These are phyloP conservation scores for Inosperma sp. DNA, from an alignment of 768 basidiomycete species.

Conservation along the genomic window DNA sequence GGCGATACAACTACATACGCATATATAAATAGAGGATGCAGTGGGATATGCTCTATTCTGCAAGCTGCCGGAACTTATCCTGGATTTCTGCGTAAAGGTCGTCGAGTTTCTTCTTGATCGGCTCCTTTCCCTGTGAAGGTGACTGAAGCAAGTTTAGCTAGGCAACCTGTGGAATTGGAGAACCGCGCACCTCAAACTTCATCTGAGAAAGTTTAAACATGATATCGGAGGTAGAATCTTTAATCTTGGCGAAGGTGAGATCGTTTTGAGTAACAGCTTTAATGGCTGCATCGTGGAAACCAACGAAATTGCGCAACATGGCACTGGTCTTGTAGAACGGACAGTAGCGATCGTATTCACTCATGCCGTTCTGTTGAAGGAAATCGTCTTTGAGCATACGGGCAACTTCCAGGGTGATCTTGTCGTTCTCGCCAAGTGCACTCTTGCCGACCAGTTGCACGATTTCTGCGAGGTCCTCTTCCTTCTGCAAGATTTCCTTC, in stretches of 20 bases:
- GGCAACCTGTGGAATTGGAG: background rate
- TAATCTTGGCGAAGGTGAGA: slow-evolving; percentile 80
- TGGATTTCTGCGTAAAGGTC: slow-evolving; percentile 79
- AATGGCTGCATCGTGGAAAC: slow-evolving; percentile 88
- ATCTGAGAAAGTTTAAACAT: slow-evolving; percentile 99
- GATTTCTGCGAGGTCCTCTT: slow-evolving; percentile 97
- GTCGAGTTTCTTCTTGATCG: slow-evolving; percentile 79
- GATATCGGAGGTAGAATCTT: slow-evolving; percentile 79
- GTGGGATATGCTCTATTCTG: slow-evolving; percentile 47
- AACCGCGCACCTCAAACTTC: slow-evolving; percentile 85
- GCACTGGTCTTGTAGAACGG: slow-evolving; percentile 98
- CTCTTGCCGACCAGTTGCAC: slow-evolving; percentile 99
- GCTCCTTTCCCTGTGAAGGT: slow-evolving; percentile 86
- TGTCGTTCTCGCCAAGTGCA: slow-evolving; percentile 94
- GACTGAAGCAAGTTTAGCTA: slow-evolving; percentile 44
- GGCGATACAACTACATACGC: too few relatives aligned
- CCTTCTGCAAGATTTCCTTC: slow-evolving; percentile 97
- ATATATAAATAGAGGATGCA: too few relatives aligned
- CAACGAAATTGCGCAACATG: slow-evolving; percentile 93
- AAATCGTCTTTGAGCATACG: slow-evolving; percentile 97
- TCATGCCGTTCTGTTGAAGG: slow-evolving; percentile 98
- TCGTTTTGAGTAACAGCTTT: slow-evolving; percentile 81
- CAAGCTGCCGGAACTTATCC: slow-evolving; percentile 87
- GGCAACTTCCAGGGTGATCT: slow-evolving; percentile 96
- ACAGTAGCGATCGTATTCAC: slow-evolving; percentile 94